Evolutionary conservation across 176 grass and related monocot genomes (phyloP).

Genomic region (Oryza nivara): DNA sequence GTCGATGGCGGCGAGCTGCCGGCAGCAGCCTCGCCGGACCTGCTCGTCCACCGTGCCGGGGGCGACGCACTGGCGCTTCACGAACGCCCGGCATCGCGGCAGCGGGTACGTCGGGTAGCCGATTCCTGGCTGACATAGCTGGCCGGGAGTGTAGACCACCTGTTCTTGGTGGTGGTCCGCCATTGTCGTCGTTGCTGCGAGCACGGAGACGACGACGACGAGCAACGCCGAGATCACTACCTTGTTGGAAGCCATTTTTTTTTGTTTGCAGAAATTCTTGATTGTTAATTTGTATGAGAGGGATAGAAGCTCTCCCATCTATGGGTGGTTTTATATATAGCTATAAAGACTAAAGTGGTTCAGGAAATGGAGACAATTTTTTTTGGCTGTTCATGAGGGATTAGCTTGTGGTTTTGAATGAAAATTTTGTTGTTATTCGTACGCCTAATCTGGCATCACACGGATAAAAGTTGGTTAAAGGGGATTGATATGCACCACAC

Average conservation of each 20-base stretch:
- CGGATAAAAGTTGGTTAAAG: too few relatives aligned
- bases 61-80: background rate
- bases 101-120: background rate
- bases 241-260: background rate
- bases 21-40: background rate
- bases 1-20: constrained; percentile 8
- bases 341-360: too few relatives aligned
- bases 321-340: too few relatives aligned
- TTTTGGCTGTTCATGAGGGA: too few relatives aligned
- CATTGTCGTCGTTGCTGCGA: background rate
- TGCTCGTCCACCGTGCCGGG: background rate
- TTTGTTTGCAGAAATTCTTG: too few relatives aligned
- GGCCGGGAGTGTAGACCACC: background rate
- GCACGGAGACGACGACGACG: background rate
- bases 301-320: too few relatives aligned
- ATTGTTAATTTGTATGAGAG: too few relatives aligned
- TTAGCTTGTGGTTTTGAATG: too few relatives aligned
- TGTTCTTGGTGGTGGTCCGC: background rate
- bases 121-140: background rate
- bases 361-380: too few relatives aligned
- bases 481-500: background rate
- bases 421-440: too few relatives aligned
- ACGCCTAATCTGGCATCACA: too few relatives aligned
- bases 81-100: background rate
- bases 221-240: background rate